phyloP scores from a whole-genome alignment of 2,329 filamentous ascomycete genomes.

The Elsinoe fawcettii region DNA sequence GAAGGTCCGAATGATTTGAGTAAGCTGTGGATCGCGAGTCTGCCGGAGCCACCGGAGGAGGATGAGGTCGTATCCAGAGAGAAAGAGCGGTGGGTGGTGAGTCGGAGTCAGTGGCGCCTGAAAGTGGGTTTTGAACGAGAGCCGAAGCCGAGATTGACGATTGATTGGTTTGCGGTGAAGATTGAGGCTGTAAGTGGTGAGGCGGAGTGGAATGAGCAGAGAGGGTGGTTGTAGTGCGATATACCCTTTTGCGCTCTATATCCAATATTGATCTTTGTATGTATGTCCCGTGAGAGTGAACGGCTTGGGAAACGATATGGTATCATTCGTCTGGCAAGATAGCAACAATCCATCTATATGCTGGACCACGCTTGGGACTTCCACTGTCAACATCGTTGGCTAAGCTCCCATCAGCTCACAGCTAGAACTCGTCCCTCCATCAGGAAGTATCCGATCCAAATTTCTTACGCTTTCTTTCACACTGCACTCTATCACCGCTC shows the following conservation, averaged over 20 bases:
- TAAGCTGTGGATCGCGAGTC: conserved; percentile 15
- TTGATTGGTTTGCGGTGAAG: conserved; percentile 11
- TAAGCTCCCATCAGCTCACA: no score
- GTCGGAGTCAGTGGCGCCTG: conserved; percentile 13
- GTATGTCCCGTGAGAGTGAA: not conserved
- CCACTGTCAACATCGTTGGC: no score
- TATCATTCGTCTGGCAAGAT: not conserved
- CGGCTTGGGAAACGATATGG: not conserved
- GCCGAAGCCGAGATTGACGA: not conserved
- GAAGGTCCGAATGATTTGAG: conserved; percentile 7
- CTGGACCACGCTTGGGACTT: no score
- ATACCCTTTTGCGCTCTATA: conserved; percentile 1
- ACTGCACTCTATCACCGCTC: no score
- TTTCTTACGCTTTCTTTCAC: no score
- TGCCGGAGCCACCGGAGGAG: conserved; percentile 10
- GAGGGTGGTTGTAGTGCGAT: conserved; percentile 18
- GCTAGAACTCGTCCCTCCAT: no score
- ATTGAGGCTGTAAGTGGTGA: conserved; percentile 13
- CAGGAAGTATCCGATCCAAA: no score
- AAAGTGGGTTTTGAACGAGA: not conserved
- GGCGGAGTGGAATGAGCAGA: conserved; percentile 14
- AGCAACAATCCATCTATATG: no score
- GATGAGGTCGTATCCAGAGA: conserved; percentile 1
- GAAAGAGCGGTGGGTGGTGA: conserved; percentile 13
- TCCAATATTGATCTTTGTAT: not conserved